These are phyloP conservation scores for Anthracocystis setariae DNA, from an alignment of 1,284 basidiomycete genomes.

Conservation along the genomic window DNA sequence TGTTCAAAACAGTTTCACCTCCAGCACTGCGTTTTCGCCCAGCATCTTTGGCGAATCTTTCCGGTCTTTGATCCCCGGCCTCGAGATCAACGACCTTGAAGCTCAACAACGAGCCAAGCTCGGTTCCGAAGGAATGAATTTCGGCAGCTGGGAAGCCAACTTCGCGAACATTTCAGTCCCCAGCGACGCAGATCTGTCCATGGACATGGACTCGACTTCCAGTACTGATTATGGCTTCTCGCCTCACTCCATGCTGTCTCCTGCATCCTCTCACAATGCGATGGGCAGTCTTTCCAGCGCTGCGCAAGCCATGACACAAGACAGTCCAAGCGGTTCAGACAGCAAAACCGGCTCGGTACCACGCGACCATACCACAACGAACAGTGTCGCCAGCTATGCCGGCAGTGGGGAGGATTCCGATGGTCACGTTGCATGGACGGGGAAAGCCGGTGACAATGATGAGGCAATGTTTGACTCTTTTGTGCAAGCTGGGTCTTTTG, in stretches of 20 bases:
- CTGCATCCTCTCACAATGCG: slow-evolving; percentile 41
- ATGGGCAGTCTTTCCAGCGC: slow-evolving; percentile 29
- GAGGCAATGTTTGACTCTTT: slow-evolving; percentile 64
- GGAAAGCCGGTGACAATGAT: slow-evolving; percentile 46
- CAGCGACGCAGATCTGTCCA: slow-evolving; percentile 39
- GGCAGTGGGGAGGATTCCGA: slow-evolving; percentile 50
- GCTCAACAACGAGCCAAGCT: slow-evolving; percentile 9
- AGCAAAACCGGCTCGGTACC: slow-evolving; percentile 35
- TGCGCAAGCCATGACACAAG: slow-evolving; percentile 28
- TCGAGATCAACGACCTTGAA: slow-evolving; percentile 16
- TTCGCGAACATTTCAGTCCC: slow-evolving; percentile 22
- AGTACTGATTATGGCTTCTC: slow-evolving; percentile 49
- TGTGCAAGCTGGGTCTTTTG: slow-evolving; percentile 58
- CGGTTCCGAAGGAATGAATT: slow-evolving; percentile 34
- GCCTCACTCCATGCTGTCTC: slow-evolving; percentile 42
- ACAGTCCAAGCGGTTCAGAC: slow-evolving; percentile 45
- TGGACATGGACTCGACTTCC: slow-evolving; percentile 48
- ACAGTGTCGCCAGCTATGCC: slow-evolving; percentile 29
- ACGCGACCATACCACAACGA: slow-evolving; percentile 9
- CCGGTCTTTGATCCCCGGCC: slow-evolving; percentile 15
- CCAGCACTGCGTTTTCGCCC: slow-evolving; percentile 23
- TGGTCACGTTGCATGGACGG: slow-evolving; percentile 29
- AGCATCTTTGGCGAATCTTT: slow-evolving; percentile 38
- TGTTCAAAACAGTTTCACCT: neutral
- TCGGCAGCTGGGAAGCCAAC: slow-evolving; percentile 37